A percentile compares a stretch with the other conserved stretches of the same genome.
These are phyloP conservation scores for Eimeria acervulina DNA, from an alignment of 169 alveolate genomes.

Conservation along the genomic window DNA sequence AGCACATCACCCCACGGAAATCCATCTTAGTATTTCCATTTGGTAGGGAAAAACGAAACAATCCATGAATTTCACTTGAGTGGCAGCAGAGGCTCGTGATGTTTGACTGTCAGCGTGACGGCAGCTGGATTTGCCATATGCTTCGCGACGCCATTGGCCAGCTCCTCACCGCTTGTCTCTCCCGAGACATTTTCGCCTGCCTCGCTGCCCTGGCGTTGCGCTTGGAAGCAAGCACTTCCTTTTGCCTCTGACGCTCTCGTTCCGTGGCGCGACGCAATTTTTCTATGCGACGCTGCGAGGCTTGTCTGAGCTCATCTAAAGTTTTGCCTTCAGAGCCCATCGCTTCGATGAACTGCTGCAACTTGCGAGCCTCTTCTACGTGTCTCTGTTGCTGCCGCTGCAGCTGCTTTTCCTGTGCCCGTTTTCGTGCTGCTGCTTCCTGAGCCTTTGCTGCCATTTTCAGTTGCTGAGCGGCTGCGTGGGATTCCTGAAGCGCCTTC, in stretches of 20 bases:
- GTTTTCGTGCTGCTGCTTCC: conserved; percentile 60
- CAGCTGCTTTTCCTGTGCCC: conserved; percentile 5
- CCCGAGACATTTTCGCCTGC: conserved; percentile 38
- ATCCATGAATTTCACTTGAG: background rate
- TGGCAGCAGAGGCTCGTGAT: background rate
- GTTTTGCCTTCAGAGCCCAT: conserved; percentile 78
- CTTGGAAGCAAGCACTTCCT: conserved; percentile 55
- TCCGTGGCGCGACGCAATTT: conserved; percentile 66
- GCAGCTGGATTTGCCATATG: background rate
- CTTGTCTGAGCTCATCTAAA: conserved; percentile 65
- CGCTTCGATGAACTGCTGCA: conserved; percentile 69
- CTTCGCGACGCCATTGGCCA: background rate
- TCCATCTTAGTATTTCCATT: no score
- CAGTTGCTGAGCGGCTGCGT: conserved; percentile 38
- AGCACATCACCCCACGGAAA: no score
- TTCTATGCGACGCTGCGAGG: conserved; percentile 66
- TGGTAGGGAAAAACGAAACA: background rate
- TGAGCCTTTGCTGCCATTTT: conserved; percentile 11
- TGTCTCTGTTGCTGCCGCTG: conserved; percentile 55
- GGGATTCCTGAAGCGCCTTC: conserved; percentile 37
- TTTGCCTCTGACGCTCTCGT: conserved; percentile 73
- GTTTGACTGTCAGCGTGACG: background rate
- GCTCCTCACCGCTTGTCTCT: conserved; percentile 32
- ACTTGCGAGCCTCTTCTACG: conserved; percentile 69
- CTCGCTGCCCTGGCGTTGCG: conserved; percentile 51